Evolutionary conservation across 129 eudicot species (phyloP), one percentile per base, ranked within the genome.

Genomic region (Calendula officinalis): DNA sequence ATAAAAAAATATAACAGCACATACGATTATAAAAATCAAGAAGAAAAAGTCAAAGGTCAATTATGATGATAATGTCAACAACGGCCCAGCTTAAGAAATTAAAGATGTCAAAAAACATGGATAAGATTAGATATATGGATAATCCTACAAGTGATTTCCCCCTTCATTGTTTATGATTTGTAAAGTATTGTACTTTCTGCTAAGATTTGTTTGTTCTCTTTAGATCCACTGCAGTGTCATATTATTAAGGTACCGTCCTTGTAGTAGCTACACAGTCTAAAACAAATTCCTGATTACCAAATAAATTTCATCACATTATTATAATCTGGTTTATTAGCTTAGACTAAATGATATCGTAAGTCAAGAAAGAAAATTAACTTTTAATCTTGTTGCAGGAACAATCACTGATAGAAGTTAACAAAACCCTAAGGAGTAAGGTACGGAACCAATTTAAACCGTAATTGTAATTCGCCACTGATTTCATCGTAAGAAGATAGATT

Each of bases 371-470:
- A 44, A 48, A 46, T 51, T 47, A 58, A 59, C 34, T 58, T 47
- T 36, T 38, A 36, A 42, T 57, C n/a, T 30, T 59, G 34, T 48
- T 52, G 8, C 72, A 79, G 85, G 85, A 83, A 50, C 67, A 73
- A 49, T 53, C 71, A 33, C 80, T 80, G 32, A 32, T 73, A 71
- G 83, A 80, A 64, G 50, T 67, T 27, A 83, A 83, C 50, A 69
- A 71, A 38, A 64, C 70, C 72, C 48, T 83, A 39, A 76, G 59
- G 60, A 61, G 52, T 65, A 69, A 79, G 85, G 83, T 79, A 64
- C 48, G 75, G 22, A 46, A 70, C n/a, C 30, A 22, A 22, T 22
- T 22, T 3, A 57, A 43, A 43, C 60, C 41, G 27, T 70, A 22
- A 46, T 34, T 44, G 39, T 52, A 52, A 60, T 4, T 47, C 13